phyloP scores from a whole-genome alignment of 495 filamentous ascomycete genomes.

The Aspergillus taichungensis region DNA sequence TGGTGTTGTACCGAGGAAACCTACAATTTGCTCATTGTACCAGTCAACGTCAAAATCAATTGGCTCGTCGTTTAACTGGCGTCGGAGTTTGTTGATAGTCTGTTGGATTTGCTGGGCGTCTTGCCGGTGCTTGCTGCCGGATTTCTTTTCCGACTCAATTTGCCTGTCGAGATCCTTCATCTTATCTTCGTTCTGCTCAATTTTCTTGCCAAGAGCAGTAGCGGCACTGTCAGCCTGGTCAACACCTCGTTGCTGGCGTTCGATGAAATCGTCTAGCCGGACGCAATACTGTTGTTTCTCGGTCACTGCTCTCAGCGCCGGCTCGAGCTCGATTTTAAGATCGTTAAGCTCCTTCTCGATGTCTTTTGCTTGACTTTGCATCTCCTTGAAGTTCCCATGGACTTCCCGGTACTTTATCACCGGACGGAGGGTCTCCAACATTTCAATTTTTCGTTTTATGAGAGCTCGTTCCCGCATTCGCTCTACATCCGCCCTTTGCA shows the following conservation, averaged over 20 bases:
- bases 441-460: conserved; percentile 55
- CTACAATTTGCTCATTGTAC: conserved; percentile 44
- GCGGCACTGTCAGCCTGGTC: conserved; percentile 44
- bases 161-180: conserved; percentile 47
- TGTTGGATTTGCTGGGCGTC: conserved; percentile 37
- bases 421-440: conserved; percentile 56
- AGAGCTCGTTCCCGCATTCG: conserved; percentile 65
- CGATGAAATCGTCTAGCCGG: conserved; percentile 40
- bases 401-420: conserved; percentile 52
- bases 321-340: conserved; percentile 54
- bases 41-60: conserved; percentile 44
- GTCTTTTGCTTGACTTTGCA: conserved; percentile 38
- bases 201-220: conserved; percentile 34
- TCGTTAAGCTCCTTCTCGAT: conserved; percentile 43
- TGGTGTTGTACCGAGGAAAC: conserved; percentile 7
- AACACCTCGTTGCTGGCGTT: conserved; percentile 41
- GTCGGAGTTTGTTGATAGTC: conserved; percentile 35
- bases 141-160: conserved; percentile 49
- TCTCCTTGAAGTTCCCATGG: conserved; percentile 20
- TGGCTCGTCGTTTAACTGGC: conserved; percentile 39
- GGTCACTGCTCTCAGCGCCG: conserved; percentile 56
- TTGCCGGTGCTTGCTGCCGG: conserved; percentile 39
- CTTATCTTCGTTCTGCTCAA: conserved; percentile 44
- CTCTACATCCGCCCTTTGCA: conserved; percentile 73
- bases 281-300: conserved; percentile 53